phyloP scores from a whole-genome alignment of 2,329 filamentous ascomycete species.

The Colletotrichum noveboracense region DNA sequence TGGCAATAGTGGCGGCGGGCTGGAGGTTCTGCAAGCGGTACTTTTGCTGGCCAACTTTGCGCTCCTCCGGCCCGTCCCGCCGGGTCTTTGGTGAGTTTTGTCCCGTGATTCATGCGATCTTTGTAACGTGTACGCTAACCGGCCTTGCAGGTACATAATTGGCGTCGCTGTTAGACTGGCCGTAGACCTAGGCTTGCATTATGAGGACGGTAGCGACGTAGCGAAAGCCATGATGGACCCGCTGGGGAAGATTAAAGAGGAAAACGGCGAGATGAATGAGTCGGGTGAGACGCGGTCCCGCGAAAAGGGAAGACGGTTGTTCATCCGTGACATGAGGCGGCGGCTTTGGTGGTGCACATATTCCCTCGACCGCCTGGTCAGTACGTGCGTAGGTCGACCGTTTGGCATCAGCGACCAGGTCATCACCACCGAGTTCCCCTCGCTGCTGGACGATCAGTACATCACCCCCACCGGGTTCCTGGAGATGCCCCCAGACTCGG shows the following conservation, averaged over 20 bases:
- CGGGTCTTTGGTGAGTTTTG: constrained; percentile 76
- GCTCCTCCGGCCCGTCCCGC: constrained; percentile 86
- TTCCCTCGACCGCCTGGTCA: constrained; percentile 91
- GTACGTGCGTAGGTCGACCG: constrained; percentile 89
- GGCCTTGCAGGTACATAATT: constrained; percentile 74
- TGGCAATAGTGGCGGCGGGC: constrained; percentile 81
- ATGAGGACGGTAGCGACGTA: constrained; percentile 79
- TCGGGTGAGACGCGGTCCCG: constrained; percentile 29
- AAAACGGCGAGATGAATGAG: constrained; percentile 29
- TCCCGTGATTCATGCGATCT: neutral
- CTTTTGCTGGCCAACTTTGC: constrained; percentile 90
- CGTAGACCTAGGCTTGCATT: constrained; percentile 90
- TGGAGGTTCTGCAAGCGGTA: constrained; percentile 95
- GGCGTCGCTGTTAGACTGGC: constrained; percentile 90
- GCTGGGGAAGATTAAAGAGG: constrained; percentile 35
- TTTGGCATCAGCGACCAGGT: constrained; percentile 97
- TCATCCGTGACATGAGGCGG: constrained; percentile 83
- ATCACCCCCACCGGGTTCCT: constrained; percentile 82
- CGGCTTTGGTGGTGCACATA: constrained; percentile 98
- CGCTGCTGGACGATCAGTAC: constrained; percentile 83
- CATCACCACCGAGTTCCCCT: constrained; percentile 94
- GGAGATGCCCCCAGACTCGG: constrained; percentile 58
- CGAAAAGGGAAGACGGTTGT: constrained; percentile 75
- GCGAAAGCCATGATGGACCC: constrained; percentile 57
- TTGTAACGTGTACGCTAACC: neutral